Evolutionary conservation across 163 green algal genomes (phyloP).

Genomic region (Smithsoniella earleae): DNA sequence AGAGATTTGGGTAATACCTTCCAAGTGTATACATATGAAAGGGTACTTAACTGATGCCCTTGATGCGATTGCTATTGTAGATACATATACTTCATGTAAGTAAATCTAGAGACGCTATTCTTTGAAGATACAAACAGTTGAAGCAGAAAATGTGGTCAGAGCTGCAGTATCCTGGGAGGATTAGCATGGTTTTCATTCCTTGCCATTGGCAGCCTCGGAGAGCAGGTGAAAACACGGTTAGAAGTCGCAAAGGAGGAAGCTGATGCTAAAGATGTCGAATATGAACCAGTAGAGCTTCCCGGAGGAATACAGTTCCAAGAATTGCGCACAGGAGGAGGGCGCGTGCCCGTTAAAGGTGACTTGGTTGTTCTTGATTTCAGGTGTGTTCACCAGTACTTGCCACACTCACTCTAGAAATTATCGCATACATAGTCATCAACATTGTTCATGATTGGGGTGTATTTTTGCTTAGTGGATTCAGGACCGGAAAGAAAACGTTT

Average conservation of each 20-base stretch:
- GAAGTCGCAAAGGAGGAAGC: constrained; percentile 58
- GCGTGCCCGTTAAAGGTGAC: constrained; percentile 47
- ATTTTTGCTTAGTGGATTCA: neutral
- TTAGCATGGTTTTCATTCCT: constrained; percentile 76
- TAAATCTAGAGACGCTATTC: neutral
- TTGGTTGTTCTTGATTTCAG: constrained; percentile 63
- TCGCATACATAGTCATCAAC: neutral
- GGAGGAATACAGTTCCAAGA: constrained; percentile 60
- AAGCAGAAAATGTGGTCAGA: neutral
- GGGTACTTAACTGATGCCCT: neutral
- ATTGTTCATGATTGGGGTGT: neutral
- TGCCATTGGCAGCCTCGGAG: constrained; percentile 62
- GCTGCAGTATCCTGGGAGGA: constrained; percentile 53
- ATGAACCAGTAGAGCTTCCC: constrained; percentile 42
- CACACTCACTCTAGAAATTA: no score
- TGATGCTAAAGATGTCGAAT: constrained; percentile 43
- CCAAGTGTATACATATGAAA: neutral
- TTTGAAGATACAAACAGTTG: neutral
- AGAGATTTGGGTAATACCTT: neutral
- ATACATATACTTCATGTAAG: neutral
- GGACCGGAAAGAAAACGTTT: no score
- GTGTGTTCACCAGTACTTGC: constrained; percentile 41
- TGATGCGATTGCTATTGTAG: neutral
- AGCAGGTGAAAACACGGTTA: constrained; percentile 84
- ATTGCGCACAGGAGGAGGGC: constrained; percentile 58